A percentile compares a stretch with the other conserved stretches of the same genome.
Evolutionary conservation across 331 rosid species (phyloP).

Genomic region (Quercus lobata): DNA sequence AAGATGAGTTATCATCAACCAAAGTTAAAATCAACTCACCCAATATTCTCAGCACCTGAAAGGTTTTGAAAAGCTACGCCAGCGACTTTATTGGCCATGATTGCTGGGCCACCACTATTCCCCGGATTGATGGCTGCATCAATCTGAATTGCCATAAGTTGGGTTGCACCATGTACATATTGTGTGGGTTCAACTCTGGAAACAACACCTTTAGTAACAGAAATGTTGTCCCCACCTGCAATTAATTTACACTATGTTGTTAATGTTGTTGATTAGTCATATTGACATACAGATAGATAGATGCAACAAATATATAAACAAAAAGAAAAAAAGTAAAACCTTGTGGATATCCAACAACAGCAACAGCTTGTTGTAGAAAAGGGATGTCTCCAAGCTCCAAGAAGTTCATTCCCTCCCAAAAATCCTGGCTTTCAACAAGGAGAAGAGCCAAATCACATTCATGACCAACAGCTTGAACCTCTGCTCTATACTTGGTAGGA

Average conservation of each 20-base stretch:
- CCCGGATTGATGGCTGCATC: constrained; percentile 99
- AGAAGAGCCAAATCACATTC: constrained; percentile 90
- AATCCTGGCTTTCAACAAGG: constrained; percentile 52
- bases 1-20: background rate
- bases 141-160: constrained; percentile 89
- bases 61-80: constrained; percentile 97
- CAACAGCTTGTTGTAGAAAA: constrained; percentile 81
- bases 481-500: constrained; percentile 78
- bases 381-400: constrained; percentile 86
- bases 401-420: constrained; percentile 72
- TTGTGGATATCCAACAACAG: constrained; percentile 96
- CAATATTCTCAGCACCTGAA: constrained; percentile 90
- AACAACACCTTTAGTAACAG: constrained; percentile 88
- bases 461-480: constrained; percentile 83
- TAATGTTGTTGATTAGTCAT: background rate
- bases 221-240: constrained; percentile 91
- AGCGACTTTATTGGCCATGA: constrained; percentile 79
- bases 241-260: background rate
- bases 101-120: constrained; percentile 95
- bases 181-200: constrained; percentile 94
- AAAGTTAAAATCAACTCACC: constrained; percentile 39
- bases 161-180: constrained; percentile 87
- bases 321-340: constrained; percentile 32
- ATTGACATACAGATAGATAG: background rate
- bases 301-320: background rate